Evolutionary conservation across 1,284 basidiomycete genomes (phyloP), one percentile per base, ranked within the genome.

Genomic region (Boletellus deceptivus): DNA sequence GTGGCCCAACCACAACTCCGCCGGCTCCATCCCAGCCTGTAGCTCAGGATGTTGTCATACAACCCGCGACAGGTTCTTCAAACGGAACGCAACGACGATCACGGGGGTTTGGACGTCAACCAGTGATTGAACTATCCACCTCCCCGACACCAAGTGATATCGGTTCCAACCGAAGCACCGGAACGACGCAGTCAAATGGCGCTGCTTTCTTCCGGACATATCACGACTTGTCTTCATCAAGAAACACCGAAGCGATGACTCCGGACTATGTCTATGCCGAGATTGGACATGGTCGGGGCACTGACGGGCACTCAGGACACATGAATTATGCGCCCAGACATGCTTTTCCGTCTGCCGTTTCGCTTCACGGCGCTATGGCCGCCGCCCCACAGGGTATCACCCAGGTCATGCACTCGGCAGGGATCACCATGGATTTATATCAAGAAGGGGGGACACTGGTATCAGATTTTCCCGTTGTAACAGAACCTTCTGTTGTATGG

Each of bases 211-310:
- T 84, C 66, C 76, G 81, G 17, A 75, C 77, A 29, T 84, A 83
- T 61, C 73, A 77, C 37, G 79, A 82, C 29, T 62, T 69, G 22
- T 64, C 69, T 14, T 66, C 70, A 3, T 65, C 74, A 37, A 67
- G 75, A 40, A 75, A 74, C 52, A 78, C 77, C 56, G 84, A 84
- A 33, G 76, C 79, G 16, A 70, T 83, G 63, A 89, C 86, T 6
- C 86, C 86, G 16, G 87, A 89, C 60, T 72, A 88, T 43, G 76
- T 85, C 53, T 88, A 78, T 56, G 86, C 87, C 3, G 87, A 90
- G 62, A 83, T 88, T 52, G 87, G 87, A 9, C 86, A 88, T 59
- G 86, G 85, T 6, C 75, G 83, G 29, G 84, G 83, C 14, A 70
- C 75, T 25, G 74, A 39, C 6, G 54, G 72, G 18, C 57, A 52